Evolutionary conservation across 2,329 filamentous ascomycete species (phyloP), one percentile per base, ranked within the genome.

Genomic region (Colletotrichum liriopes): DNA sequence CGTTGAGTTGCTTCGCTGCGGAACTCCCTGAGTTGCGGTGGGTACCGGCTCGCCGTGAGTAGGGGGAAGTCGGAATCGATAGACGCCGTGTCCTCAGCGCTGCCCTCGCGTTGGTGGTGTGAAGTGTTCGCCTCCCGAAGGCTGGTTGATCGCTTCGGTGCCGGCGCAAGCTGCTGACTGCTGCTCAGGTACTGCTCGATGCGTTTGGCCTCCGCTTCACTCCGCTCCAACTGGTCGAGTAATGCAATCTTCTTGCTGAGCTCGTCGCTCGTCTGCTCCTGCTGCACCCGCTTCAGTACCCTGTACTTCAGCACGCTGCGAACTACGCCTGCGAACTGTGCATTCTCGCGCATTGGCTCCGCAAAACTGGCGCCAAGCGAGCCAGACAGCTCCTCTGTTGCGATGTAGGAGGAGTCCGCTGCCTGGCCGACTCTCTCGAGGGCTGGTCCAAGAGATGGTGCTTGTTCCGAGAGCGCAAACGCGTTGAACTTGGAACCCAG

Each of bases 21-120:
- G 91, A 18, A 89, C 86, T 20, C 93, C 93, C 79, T 97, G 93
- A 72, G 91, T 90, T 49, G 93, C 92, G 26, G 94, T 93, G n/a
- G 93, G 90, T 26, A 87, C 85, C n/a, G 89, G 86, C 0, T 96
- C 94, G 51, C 93, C 93, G 77, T 97, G 94, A 1, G 93, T 97
- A 1, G 95, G 93, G 96, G 95, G 75, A 99, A 99, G 80, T 98
- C 96, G 0, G 95, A 98, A 81, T 99, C 96, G 71, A 98, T 95
- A 1, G 94, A 97, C 37, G 93, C 93, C 2, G 94, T 94, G 77
- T 98, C 94, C 71, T 96, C 93, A 2, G 62, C 59, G 77, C 87
- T 87, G 63, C 86, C 87, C 68, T 92, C 90, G 72, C 88, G 84
- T 68, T 85, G 85, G 75, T 86, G 86, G 75, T 86, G 83, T 29